A percentile compares a stretch with the other conserved stretches of the same genome.
phyloP scores from a whole-genome alignment of 2,329 filamentous ascomycete species.

The Fusarium cicatricum region DNA sequence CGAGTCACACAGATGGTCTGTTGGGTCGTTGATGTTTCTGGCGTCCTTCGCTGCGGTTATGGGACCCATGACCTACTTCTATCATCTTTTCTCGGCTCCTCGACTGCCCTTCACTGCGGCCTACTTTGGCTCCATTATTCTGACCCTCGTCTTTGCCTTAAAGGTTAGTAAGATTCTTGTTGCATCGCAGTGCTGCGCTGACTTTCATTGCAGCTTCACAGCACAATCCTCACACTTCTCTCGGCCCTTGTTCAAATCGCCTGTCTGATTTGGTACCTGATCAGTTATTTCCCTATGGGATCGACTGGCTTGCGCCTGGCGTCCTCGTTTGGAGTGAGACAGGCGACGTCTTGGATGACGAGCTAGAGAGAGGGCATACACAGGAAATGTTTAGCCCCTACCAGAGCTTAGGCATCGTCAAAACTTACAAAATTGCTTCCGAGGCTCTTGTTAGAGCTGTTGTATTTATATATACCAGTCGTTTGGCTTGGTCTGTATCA shows the following conservation, averaged over 20 bases:
- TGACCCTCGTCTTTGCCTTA: slow-evolving; percentile 92
- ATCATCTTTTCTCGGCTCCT: slow-evolving; percentile 84
- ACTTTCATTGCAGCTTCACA: slow-evolving; percentile 71
- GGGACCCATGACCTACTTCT: slow-evolving; percentile 84
- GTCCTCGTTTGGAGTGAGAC: slow-evolving; percentile 82
- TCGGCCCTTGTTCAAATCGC: slow-evolving; percentile 85
- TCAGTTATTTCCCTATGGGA: slow-evolving; percentile 99
- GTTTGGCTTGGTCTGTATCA: slow-evolving; percentile 10
- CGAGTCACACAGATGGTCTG: slow-evolving; percentile 77
- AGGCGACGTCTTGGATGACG: slow-evolving; percentile 88
- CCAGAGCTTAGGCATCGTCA: not conserved
- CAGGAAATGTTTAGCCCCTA: not conserved
- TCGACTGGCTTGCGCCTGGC: slow-evolving; percentile 86
- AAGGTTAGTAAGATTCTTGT: slow-evolving; percentile 72
- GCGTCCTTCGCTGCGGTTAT: slow-evolving; percentile 93
- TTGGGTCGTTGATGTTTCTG: slow-evolving; percentile 90
- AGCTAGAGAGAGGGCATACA: slow-evolving; percentile 56
- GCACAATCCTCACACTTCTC: slow-evolving; percentile 83
- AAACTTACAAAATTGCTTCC: not conserved
- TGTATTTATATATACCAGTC: slow-evolving; percentile 9
- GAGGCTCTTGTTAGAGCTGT: not conserved
- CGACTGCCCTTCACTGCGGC: slow-evolving; percentile 91
- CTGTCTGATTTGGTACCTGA: slow-evolving; percentile 88
- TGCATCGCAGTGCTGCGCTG: not conserved
- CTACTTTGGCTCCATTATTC: slow-evolving; percentile 90